phyloP scores from a whole-genome alignment of 805 yeast genomes.

The Sungouiozyma ichnusensis region DNA sequence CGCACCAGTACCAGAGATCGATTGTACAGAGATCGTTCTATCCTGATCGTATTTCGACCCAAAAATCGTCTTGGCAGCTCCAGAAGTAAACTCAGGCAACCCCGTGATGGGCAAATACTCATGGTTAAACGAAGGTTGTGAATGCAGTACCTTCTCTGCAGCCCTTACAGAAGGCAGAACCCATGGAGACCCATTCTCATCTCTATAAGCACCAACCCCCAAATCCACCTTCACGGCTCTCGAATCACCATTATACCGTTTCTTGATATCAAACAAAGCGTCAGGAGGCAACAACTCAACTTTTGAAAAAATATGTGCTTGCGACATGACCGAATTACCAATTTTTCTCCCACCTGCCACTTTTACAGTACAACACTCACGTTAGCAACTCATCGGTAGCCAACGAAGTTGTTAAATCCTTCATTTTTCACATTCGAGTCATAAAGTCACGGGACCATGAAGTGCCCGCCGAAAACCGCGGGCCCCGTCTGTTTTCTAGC shows the following conservation, averaged over 20 bases:
- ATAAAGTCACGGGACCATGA: too few species aligned
- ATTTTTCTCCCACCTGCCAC: too few species aligned
- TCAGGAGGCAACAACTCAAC: slow-evolving; percentile 69
- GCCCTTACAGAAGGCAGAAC: slow-evolving; percentile 63
- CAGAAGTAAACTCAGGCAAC: slow-evolving; percentile 50
- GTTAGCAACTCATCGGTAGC: too few species aligned
- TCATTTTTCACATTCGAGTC: too few species aligned
- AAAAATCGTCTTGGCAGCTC: slow-evolving; percentile 64
- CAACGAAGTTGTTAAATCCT: too few species aligned
- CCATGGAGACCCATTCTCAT: slow-evolving; percentile 78
- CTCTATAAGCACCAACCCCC: slow-evolving; percentile 93
- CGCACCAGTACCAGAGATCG: slow-evolving; percentile 95
- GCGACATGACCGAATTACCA: slow-evolving; percentile 17
- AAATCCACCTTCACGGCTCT: slow-evolving; percentile 67
- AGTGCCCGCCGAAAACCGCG: too few species aligned
- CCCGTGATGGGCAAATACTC: slow-evolving; percentile 86
- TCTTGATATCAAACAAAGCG: slow-evolving; percentile 74
- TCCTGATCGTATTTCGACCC: slow-evolving; percentile 51
- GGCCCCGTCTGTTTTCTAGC: too few species aligned
- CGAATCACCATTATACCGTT: slow-evolving; percentile 48
- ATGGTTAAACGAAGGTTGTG: slow-evolving; percentile 59
- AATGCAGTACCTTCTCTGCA: slow-evolving; percentile 58
- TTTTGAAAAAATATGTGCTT: slow-evolving; percentile 28
- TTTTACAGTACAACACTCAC: too few species aligned
- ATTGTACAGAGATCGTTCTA: slow-evolving; percentile 74